These are phyloP conservation scores for Candida maltosa DNA, from an alignment of 805 yeast genomes.

Conservation along the genomic window DNA sequence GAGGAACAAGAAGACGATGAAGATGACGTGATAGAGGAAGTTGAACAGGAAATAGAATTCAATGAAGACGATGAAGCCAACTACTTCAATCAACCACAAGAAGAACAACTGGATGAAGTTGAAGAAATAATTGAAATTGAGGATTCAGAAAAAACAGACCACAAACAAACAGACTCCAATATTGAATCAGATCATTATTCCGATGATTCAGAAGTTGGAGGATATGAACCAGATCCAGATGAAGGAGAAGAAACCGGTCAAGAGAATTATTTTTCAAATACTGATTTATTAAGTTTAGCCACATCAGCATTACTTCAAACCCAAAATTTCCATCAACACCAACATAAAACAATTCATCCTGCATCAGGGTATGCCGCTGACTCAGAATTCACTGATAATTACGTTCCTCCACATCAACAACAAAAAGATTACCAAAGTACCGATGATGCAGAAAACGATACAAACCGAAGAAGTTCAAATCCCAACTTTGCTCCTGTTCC, in stretches of 20 bases:
- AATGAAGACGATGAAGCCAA: constrained; percentile 15
- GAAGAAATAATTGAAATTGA: not conserved
- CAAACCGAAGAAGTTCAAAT: constrained; percentile 10
- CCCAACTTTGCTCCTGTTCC: constrained; percentile 11
- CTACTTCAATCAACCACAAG: not conserved
- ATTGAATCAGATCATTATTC: too few species aligned
- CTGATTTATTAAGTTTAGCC: constrained; percentile 12
- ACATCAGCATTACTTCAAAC: constrained; percentile 13
- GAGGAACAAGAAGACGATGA: constrained; percentile 8
- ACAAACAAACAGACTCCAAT: too few species aligned
- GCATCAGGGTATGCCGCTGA: constrained; percentile 25
- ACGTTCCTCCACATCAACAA: constrained; percentile 7
- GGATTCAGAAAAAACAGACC: constrained; percentile 5
- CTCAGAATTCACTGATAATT: constrained; percentile 13
- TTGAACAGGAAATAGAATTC: constrained; percentile 4
- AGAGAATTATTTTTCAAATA: constrained; percentile 3
- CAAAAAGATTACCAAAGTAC: too few species aligned
- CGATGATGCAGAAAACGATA: constrained; percentile 3
- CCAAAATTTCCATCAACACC: constrained; percentile 1
- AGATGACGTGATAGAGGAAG: constrained; percentile 7
- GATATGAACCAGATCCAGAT: constrained; percentile 6
- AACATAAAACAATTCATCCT: constrained; percentile 11
- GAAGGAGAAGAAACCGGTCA: constrained; percentile 3
- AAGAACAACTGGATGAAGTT: not conserved
- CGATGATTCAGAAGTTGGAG: constrained; percentile 6